A percentile compares a stretch with the other conserved stretches of the same genome.
phyloP scores from a whole-genome alignment of 2,329 filamentous ascomycete species.

The Diaporthe nobilis region DNA sequence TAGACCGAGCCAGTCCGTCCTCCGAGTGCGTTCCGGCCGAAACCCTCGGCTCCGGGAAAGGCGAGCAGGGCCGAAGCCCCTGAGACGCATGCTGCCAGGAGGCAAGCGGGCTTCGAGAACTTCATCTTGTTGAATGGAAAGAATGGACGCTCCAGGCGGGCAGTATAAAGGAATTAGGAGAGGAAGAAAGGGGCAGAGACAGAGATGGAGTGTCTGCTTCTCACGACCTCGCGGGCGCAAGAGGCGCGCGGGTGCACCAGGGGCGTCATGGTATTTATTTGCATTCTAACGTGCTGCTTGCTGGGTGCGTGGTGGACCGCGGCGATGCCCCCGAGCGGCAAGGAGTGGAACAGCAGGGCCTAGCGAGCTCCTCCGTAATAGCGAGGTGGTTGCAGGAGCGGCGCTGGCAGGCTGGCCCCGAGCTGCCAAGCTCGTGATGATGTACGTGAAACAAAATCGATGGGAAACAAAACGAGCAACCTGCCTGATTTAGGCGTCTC shows the following conservation, averaged over 20 bases:
- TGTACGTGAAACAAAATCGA: constrained; percentile 29
- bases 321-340: constrained; percentile 16
- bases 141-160: constrained; percentile 26
- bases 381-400: constrained; percentile 1
- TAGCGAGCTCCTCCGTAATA: constrained; percentile 29
- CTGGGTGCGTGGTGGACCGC: constrained; percentile 2
- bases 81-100: constrained; percentile 15
- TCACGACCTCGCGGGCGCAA: not conserved
- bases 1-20: constrained; percentile 26
- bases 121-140: constrained; percentile 22
- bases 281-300: not conserved
- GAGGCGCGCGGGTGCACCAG: constrained; percentile 1
- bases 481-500: constrained; percentile 14
- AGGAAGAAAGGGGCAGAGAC: not conserved
- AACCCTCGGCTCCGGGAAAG: constrained; percentile 34
- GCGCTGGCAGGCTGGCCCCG: not conserved
- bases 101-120: constrained; percentile 21
- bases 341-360: constrained; percentile 17
- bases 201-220: constrained; percentile 7
- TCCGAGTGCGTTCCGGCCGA: constrained; percentile 30
- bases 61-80: constrained; percentile 28
- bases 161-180: not conserved
- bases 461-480: constrained; percentile 19
- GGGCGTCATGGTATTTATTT: constrained; percentile 16
- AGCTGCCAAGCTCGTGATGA: constrained; percentile 22